phyloP scores from a whole-genome alignment of 2,329 filamentous ascomycete genomes.

The Microsporum ferrugineum region DNA sequence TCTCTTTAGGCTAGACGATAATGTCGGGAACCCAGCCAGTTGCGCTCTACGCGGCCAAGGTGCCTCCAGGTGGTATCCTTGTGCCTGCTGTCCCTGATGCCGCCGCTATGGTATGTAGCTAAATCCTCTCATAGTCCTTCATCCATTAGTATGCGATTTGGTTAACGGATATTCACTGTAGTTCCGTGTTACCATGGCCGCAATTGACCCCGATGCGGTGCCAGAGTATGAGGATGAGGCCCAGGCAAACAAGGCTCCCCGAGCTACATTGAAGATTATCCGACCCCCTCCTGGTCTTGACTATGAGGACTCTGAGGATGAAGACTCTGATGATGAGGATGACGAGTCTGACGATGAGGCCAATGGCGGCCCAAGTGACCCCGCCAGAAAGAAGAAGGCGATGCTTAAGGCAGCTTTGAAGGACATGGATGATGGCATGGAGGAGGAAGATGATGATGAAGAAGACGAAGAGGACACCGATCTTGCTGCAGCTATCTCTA shows the following conservation, averaged over 20 bases:
- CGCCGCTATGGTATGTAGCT: conserved; percentile 64
- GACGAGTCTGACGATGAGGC: conserved; percentile 57
- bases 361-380: conserved; percentile 86
- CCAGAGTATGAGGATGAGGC: conserved; percentile 54
- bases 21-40: conserved; percentile 48
- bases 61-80: conserved; percentile 72
- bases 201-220: conserved; percentile 77
- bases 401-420: conserved; percentile 64
- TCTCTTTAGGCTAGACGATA: conserved; percentile 2
- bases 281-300: conserved; percentile 54
- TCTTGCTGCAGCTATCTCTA: conserved; percentile 39
- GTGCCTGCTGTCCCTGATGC: conserved; percentile 69
- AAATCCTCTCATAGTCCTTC: conserved; percentile 19
- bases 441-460: conserved; percentile 45
- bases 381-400: conserved; percentile 77
- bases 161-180: conserved; percentile 28
- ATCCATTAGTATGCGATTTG: neutral
- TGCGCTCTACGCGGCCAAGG: conserved; percentile 83
- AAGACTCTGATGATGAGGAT: conserved; percentile 46
- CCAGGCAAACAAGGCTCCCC: conserved; percentile 51
- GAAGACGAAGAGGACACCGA: conserved; percentile 61
- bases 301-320: conserved; percentile 47
- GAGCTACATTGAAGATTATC: conserved; percentile 84
- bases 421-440: conserved; percentile 59
- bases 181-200: conserved; percentile 98